These are phyloP conservation scores for Leccinum subgranulosum DNA, from an alignment of 768 basidiomycete species.

Conservation along the genomic window DNA sequence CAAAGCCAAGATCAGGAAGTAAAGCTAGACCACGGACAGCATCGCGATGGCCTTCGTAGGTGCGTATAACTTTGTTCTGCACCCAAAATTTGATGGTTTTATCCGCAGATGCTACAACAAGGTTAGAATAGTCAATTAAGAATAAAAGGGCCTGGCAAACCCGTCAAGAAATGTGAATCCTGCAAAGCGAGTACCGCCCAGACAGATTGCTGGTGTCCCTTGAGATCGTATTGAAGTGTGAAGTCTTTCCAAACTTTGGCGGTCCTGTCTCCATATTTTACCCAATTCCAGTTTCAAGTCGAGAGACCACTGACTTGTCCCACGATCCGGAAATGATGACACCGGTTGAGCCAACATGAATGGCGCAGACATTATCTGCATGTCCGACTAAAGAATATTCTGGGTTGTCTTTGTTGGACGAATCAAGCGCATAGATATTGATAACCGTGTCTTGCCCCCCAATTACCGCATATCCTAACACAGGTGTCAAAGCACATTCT, in stretches of 20 bases:
- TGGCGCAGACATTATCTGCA: conserved; percentile 83
- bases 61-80: conserved; percentile 68
- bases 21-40: conserved; percentile 85
- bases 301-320: conserved; percentile 70
- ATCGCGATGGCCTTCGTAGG: conserved; percentile 84
- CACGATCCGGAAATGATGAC: conserved; percentile 92
- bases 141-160: conserved; percentile 39
- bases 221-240: conserved; percentile 64
- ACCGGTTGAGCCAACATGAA: conserved; percentile 68
- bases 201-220: conserved; percentile 87
- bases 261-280: conserved; percentile 52
- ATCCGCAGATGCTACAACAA: conserved; percentile 79
- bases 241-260: conserved; percentile 93
- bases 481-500: conserved; percentile 9
- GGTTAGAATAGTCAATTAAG: conserved; percentile 3
- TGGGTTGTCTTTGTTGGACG: conserved; percentile 62
- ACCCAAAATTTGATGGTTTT: conserved; percentile 90
- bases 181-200: conserved; percentile 88
- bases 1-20: conserved; percentile 86
- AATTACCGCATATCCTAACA: conserved; percentile 75
- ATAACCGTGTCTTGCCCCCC: conserved; percentile 89
- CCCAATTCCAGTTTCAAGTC: not conserved
- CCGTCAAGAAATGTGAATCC: conserved; percentile 77
- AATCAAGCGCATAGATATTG: conserved; percentile 72
- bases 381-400: conserved; percentile 85